Evolutionary conservation across 345 rosid species (phyloP).

Genomic region (Combretum micranthum): DNA sequence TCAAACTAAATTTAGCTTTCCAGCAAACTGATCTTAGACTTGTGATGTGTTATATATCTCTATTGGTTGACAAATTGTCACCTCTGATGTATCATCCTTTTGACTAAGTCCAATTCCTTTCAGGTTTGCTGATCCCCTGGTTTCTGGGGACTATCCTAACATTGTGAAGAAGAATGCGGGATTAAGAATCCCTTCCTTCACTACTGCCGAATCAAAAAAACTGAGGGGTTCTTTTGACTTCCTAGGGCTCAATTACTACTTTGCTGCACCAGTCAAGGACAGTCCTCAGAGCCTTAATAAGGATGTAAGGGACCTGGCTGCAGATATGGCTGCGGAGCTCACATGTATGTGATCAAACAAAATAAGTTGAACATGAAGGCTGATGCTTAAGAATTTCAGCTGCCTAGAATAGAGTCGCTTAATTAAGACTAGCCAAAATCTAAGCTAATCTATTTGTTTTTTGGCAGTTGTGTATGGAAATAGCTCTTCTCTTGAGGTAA

Average conservation of each 20-base stretch:
- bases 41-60: too few species aligned
- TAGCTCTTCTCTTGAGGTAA: constrained; percentile 7
- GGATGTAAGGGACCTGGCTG: constrained; percentile 18
- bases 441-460: background rate
- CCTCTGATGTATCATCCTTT: too few species aligned
- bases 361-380: background rate
- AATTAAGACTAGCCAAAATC: background rate
- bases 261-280: constrained; percentile 12
- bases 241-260: constrained; percentile 30
- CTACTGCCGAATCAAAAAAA: constrained; percentile 37
- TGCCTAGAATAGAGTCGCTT: background rate
- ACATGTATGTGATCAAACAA: constrained; percentile 11
- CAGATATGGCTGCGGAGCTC: constrained; percentile 17
- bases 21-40: too few species aligned
- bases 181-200: constrained; percentile 59
- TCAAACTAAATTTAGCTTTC: too few species aligned
- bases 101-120: background rate
- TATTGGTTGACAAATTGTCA: too few species aligned
- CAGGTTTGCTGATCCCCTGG: constrained; percentile 61
- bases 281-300: constrained; percentile 13
- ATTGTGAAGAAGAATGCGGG: constrained; percentile 51
- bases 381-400: constrained; percentile 12
- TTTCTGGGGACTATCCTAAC: constrained; percentile 68
- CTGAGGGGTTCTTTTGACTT: constrained; percentile 58
- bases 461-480: background rate